These are phyloP conservation scores for Fusarium secorum DNA, from an alignment of 2,329 filamentous ascomycete genomes.

Conservation along the genomic window DNA sequence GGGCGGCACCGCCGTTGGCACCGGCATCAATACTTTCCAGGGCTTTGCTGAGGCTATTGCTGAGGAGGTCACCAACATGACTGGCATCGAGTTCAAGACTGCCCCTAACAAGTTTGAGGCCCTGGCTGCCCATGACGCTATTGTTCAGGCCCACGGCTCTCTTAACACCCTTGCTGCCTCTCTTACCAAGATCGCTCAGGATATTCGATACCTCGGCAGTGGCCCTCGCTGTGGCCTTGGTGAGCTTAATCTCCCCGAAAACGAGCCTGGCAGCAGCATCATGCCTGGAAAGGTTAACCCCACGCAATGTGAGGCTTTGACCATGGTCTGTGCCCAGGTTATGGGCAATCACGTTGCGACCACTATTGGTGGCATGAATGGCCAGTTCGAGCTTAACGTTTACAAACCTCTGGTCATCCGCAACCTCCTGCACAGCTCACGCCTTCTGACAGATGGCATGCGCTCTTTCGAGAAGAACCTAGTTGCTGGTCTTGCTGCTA, in stretches of 20 bases:
- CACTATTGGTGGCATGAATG: constrained; percentile 94
- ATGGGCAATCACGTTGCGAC: constrained; percentile 96
- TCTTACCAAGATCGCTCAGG: constrained; percentile 97
- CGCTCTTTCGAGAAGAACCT: constrained; percentile 94
- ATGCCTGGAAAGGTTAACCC: constrained; percentile 99
- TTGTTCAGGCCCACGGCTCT: constrained; percentile 91
- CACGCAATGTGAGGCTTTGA: constrained; percentile 96
- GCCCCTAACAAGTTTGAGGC: constrained; percentile 99
- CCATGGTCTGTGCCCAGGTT: constrained; percentile 97
- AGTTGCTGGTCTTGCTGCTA: constrained; percentile 85
- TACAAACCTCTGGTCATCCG: constrained; percentile 98
- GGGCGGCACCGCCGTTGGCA: constrained; percentile 95
- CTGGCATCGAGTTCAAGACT: constrained; percentile 91
- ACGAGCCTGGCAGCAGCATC: constrained; percentile 96
- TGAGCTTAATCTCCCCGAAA: constrained; percentile 92
- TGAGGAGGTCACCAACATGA: constrained; percentile 89
- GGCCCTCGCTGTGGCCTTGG: constrained; percentile 95
- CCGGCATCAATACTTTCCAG: constrained; percentile 95
- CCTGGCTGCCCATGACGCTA: constrained; percentile 92
- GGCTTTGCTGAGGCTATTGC: constrained; percentile 96
- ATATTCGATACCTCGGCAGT: constrained; percentile 95
- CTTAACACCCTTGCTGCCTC: constrained; percentile 92
- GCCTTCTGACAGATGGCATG: constrained; percentile 92
- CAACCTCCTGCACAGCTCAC: constrained; percentile 91
- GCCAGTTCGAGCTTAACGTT: constrained; percentile 98